Conservation (phyloP, 2,329 filamentous ascomycete species). For the Trichoderma oligosporum region DNA sequence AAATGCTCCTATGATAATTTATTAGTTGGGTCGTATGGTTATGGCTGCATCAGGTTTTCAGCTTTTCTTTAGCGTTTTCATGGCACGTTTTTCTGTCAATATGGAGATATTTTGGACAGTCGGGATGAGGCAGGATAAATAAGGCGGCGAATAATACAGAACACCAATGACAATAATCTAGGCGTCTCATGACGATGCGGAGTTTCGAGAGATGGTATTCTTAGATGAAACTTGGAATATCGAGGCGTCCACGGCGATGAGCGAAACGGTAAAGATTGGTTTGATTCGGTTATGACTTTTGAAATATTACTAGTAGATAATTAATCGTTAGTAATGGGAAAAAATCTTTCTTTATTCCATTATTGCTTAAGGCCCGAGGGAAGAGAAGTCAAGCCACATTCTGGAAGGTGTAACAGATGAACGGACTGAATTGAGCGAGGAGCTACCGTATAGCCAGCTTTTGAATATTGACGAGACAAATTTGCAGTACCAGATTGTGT, state of each 20-base stretch:
- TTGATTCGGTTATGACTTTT: background rate
- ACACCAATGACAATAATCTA: background rate
- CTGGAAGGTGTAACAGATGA: background rate
- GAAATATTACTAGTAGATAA: background rate
- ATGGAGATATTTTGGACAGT: background rate
- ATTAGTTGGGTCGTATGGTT: background rate
- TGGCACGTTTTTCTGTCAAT: background rate
- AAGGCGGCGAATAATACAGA: background rate
- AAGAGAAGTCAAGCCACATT: background rate
- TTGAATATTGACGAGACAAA: background rate
- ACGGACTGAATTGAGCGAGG: background rate
- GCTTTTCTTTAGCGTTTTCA: constrained; percentile 5
- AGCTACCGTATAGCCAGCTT: background rate
- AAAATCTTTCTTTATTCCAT: background rate
- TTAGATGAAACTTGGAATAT: background rate
- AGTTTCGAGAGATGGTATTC: background rate
- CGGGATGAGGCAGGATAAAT: background rate
- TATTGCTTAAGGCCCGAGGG: background rate
- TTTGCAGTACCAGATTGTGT: background rate
- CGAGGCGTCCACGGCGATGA: background rate
- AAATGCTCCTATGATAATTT: background rate
- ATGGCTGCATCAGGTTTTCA: background rate
- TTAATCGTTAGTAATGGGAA: background rate
- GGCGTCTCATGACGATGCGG: background rate
- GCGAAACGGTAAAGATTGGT: background rate